A percentile compares a stretch with the other conserved stretches of the same genome.
These are phyloP conservation scores for Exophiala alcalophila DNA, from an alignment of 2,329 filamentous ascomycete species.

Conservation along the genomic window DNA sequence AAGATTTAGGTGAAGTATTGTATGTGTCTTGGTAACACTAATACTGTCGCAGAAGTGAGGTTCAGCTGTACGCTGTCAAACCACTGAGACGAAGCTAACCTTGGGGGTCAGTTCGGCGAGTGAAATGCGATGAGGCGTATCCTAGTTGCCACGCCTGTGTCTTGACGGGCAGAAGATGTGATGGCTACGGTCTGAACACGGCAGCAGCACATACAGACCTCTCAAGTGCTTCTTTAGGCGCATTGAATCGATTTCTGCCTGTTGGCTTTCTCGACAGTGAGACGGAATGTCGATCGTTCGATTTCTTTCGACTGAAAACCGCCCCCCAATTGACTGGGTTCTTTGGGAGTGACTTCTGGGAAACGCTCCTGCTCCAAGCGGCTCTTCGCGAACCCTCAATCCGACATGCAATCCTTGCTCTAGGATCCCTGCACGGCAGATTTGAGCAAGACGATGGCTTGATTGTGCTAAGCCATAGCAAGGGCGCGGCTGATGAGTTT, in stretches of 20 bases:
- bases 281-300: conserved; percentile 8
- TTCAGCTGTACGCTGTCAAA: no score
- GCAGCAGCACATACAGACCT: not conserved
- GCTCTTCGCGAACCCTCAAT: conserved; percentile 28
- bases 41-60: no score
- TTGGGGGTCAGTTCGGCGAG: no score
- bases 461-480: not conserved
- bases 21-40: no score
- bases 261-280: no score
- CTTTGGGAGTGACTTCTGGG: conserved; percentile 21
- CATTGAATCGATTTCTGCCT: no score
- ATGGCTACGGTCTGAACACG: not conserved
- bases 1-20: no score
- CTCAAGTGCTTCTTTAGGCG: no score
- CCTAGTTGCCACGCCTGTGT: no score
- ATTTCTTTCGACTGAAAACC: conserved; percentile 7
- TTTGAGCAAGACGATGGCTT: conserved; percentile 11
- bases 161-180: no score
- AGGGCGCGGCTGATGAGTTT: conserved; percentile 2
- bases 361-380: conserved; percentile 29
- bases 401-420: conserved; percentile 30
- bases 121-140: no score
- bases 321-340: conserved; percentile 7
- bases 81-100: no score
- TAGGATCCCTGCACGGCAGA: conserved; percentile 28